Base-by-base conservation (phyloP, 1,139 yeast genomes). In the Spathaspora sp. region DNA sequence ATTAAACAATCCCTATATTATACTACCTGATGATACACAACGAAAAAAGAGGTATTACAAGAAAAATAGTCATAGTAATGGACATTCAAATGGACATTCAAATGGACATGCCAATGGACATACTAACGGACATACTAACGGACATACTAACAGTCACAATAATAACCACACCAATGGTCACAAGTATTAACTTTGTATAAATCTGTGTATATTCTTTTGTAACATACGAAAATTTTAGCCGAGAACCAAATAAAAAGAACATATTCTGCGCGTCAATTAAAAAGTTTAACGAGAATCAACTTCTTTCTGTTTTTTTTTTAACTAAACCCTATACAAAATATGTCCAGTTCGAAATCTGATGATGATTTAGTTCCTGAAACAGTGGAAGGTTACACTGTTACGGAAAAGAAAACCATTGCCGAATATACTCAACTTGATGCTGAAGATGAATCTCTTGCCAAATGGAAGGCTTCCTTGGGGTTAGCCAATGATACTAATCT, bases 391-490 rank as follows among this genome's bases (percentile, higher is more conserved):
- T 90, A 89, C 74, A 82, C 80, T 53, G 93, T 89, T 20, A 81
- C 88, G 4, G 93, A 86, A 53, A 89, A 89, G 73, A 89, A 89
- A 63, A 87, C 96, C 31, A 78, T 90, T 47, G 91, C 81, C 43
- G 97, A 90, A 63, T 90, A 90, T 67, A 81, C 87, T 51, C 79
- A 83, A 51, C 67, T 90, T 56, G 98, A 90, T 63, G 95, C 95
- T 7, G 89, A 89, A 56, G 98, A 90, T 63, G 97, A 89, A 66
- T 86, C 95, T 38, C 74, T 91, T 55, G 89, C 87, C 53, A 89
- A 88, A 65, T 91, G 98, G 98, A 91, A 91, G 68, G 89, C 85
- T 48, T 86, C 96, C 1, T 73, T 91, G 38, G 98, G 98, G 0
- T 73, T 90, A 51, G 63, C 82, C 34, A 68, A 73, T 23, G 74